Base-by-base conservation (phyloP, 495 filamentous ascomycete species). In the Penicillium fimorum region DNA sequence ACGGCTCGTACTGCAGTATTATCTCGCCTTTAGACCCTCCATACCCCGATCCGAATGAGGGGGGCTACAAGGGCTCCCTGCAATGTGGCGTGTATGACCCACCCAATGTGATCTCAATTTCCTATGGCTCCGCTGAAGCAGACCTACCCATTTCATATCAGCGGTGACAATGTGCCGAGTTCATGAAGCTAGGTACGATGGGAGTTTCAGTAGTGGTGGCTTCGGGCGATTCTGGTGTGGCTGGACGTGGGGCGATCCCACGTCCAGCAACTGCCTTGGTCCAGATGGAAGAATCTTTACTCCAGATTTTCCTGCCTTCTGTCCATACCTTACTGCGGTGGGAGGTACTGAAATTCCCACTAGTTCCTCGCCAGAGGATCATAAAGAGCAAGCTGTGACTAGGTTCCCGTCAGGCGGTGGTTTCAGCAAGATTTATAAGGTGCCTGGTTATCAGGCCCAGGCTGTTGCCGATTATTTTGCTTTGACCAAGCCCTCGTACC, bases 351-450 rank as follows among this genome's bases (percentile, higher is more conserved):
- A 74, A 17, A 66, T 84, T 13, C 67, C 71, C 0, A 37, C 60
- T 9, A 68, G 66, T 3, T 76, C 73, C 40, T 60, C 55, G 12
- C 63, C 75, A 42, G 67, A 62, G 17, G 62, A 63, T 29, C 66
- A 72, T 46, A 69, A 80, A 59, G 69, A 79, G 57, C 68, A 72
- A 53, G 61, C 79, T 61, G 61, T 75, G 51, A 58, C 66, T 29
- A 61, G 80, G 53, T 77, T 82, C 69, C 69, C 70, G 22, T 84
- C 80, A 8, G 85, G 85, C 22, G 85, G 87, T 35, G 86, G 86
- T 12, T 89, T 90, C 70, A 84, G 80, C 58, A 88, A 90, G 62
- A 74, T 88, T 65, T 91, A 85, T 69, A 63, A 72, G 20, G 67
- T 76, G 10, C 85, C 87, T 0, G 48, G 56, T 7, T 91, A 84